Evolutionary conservation across 1,284 basidiomycete genomes (phyloP).

Genomic region (Ceratobasidium sp.): DNA sequence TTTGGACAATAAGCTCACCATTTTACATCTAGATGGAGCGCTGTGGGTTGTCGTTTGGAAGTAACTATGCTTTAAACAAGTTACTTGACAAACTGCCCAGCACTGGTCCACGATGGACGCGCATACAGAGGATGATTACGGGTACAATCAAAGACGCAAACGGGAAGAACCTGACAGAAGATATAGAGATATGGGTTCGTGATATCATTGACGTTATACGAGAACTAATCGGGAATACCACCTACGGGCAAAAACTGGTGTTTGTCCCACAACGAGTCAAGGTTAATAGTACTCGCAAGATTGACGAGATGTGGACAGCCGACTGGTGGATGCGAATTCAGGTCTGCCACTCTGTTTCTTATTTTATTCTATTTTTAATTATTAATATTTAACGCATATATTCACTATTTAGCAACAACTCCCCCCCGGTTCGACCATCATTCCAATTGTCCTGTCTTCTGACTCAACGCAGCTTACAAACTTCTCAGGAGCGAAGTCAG

Average conservation of each 20-base stretch:
- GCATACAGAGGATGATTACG: not conserved
- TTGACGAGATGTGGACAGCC: constrained; percentile 62
- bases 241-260: not conserved
- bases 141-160: not conserved
- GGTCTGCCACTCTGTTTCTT: constrained; percentile 42
- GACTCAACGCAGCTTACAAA: constrained; percentile 44
- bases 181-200: constrained; percentile 7
- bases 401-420: constrained; percentile 51
- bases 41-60: constrained; percentile 13
- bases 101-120: constrained; percentile 18
- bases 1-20: not conserved
- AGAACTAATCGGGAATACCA: constrained; percentile 26
- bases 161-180: not conserved
- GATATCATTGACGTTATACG: constrained; percentile 23
- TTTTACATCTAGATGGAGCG: not conserved
- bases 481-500: constrained; percentile 34
- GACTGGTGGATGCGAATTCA: constrained; percentile 62
- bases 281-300: constrained; percentile 53
- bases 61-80: constrained; percentile 21
- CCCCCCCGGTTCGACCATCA: constrained; percentile 47
- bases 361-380: not conserved
- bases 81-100: constrained; percentile 23
- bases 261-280: constrained; percentile 56
- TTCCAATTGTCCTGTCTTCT: constrained; percentile 43
- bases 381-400: not conserved